These are phyloP conservation scores for Glebionis coronaria DNA, from an alignment of 129 eudicot species.

Conservation along the genomic window DNA sequence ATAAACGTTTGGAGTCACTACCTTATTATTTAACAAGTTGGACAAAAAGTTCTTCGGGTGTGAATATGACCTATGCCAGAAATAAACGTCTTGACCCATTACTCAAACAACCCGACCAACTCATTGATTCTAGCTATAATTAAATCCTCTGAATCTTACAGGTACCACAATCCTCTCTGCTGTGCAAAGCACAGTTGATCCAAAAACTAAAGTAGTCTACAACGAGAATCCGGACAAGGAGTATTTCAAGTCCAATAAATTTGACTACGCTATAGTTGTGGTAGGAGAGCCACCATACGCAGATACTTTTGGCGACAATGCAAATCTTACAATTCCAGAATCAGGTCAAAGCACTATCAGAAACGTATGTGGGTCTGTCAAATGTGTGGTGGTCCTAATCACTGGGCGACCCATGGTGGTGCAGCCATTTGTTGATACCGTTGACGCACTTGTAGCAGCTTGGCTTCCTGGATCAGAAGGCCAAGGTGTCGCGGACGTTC, in stretches of 20 bases:
- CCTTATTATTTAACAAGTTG: no score
- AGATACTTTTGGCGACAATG: constrained; percentile 52
- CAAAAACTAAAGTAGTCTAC: constrained; percentile 39
- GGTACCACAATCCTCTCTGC: constrained; percentile 68
- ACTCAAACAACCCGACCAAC: background rate
- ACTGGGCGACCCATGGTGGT: constrained; percentile 62
- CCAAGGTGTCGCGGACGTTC: constrained; percentile 63
- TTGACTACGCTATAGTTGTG: constrained; percentile 55
- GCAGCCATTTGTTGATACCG: constrained; percentile 43
- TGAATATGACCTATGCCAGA: no score
- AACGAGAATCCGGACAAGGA: constrained; percentile 44
- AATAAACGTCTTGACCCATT: background rate
- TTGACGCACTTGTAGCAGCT: constrained; percentile 70
- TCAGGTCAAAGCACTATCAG: constrained; percentile 41
- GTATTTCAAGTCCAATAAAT: constrained; percentile 40
- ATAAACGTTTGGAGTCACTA: no score
- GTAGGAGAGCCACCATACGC: constrained; percentile 67
- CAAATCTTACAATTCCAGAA: constrained; percentile 49
- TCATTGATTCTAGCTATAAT: background rate
- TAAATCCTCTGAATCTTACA: constrained; percentile 19
- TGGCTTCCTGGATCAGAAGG: constrained; percentile 83
- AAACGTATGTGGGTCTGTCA: constrained; percentile 45
- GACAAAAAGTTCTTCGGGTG: no score
- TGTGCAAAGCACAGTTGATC: constrained; percentile 47
- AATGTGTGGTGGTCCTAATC: constrained; percentile 59